Evolutionary conservation across 352 stramenopile genomes (phyloP).

Genomic region (Phytophthora vignae): DNA sequence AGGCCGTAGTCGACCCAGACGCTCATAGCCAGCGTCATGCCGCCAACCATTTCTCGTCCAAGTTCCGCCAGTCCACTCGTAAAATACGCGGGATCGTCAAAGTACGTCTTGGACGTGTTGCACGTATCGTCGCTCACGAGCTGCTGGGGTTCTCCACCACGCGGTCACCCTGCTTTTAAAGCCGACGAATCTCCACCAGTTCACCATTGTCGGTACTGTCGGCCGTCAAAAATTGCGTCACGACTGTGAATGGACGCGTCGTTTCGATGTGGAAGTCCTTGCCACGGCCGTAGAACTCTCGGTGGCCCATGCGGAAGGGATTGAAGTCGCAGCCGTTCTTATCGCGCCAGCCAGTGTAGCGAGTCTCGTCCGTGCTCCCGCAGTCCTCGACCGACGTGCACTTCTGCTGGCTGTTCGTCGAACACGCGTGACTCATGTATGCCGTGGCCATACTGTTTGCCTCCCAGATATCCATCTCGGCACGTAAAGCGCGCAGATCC

Average conservation of each 20-base stretch:
- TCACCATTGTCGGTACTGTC: constrained; percentile 49
- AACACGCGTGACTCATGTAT: constrained; percentile 56
- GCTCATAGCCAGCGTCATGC: constrained; percentile 63
- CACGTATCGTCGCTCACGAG: constrained; percentile 47
- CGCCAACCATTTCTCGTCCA: constrained; percentile 44
- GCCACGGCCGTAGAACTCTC: constrained; percentile 55
- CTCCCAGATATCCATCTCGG: constrained; percentile 63
- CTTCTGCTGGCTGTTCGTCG: constrained; percentile 18
- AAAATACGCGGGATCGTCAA: constrained; percentile 43
- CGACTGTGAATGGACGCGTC: constrained; percentile 54
- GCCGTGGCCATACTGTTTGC: constrained; percentile 46
- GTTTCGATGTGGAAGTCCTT: constrained; percentile 49
- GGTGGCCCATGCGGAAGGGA: constrained; percentile 57
- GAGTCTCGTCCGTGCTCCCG: constrained; percentile 31
- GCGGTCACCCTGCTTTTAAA: constrained; percentile 57
- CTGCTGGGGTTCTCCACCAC: constrained; percentile 37
- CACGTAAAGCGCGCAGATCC: too few relatives aligned
- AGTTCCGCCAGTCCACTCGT: constrained; percentile 46
- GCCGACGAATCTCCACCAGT: constrained; percentile 57
- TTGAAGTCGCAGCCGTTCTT: constrained; percentile 67
- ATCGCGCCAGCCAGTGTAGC: constrained; percentile 60
- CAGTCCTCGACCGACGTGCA: constrained; percentile 42
- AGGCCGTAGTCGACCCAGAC: constrained; percentile 59
- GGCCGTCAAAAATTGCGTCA: constrained; percentile 67
- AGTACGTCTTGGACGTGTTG: constrained; percentile 40